Base-by-base conservation (phyloP, 2,329 filamentous ascomycete genomes). In the Bretziella fagacearum region DNA sequence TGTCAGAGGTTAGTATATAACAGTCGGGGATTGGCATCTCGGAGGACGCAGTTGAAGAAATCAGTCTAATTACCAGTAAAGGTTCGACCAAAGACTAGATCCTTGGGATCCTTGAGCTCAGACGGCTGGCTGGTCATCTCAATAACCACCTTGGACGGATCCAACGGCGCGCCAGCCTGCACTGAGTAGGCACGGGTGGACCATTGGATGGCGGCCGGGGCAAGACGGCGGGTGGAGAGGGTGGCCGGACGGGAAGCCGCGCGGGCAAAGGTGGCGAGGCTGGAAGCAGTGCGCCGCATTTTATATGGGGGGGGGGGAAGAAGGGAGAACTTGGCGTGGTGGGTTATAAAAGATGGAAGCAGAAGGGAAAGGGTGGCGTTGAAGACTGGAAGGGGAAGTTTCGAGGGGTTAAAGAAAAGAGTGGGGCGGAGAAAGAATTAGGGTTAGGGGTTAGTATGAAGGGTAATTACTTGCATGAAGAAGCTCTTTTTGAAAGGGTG, bases 61-160 rank as follows among this genome's bases (percentile, higher is more conserved):
- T n/a, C 27, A 11, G 27, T 30, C n/a, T 27, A 50, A 62, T 49
- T 66, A 87, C 85, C 86, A 57, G 91, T 94, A 64, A 98, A 98
- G 43, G 79, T 81, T 54, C 75, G 75, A 53, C 91, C 91, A 63
- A 98, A 98, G 53, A 96, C 70, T 47, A 98, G 77, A 53, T 93
- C 78, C 59, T 89, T 74, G 11, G 82, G 75, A 46, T 86, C 79
- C 52, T 73, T 69, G 47, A 89, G 68, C 25, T 72, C 61, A 64
- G 89, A 91, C 8, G 89, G 91, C 3, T 71, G 76, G 6, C 69
- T 73, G 1, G 84, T 93, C 65, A 79, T 77, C 50, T 77, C 78
- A 58, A 95, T 70, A 42, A 70, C 68, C 51, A 96, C 74, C 63
- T 80, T 81, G 32, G 77, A 73, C n/a, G 81, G 66, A 62, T 96